phyloP scores from a whole-genome alignment of 2,329 filamentous ascomycete genomes.

The Bipolaris gigantea region DNA sequence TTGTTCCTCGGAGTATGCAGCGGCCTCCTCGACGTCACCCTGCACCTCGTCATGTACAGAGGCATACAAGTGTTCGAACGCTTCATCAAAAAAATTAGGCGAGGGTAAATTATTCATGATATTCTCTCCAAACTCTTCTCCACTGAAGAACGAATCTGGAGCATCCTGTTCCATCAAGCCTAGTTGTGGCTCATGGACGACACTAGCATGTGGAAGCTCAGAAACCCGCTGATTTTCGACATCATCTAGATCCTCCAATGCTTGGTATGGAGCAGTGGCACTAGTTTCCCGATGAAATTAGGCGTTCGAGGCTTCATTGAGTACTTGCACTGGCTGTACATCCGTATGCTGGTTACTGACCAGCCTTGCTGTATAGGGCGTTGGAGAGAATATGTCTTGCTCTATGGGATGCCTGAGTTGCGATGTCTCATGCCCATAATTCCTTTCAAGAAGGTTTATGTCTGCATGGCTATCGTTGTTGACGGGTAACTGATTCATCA shows the following conservation, averaged over 20 bases:
- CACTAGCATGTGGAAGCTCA: not conserved
- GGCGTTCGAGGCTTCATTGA: not conserved
- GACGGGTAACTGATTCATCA: not conserved
- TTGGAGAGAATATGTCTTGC: not conserved
- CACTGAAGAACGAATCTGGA: not conserved
- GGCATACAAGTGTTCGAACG: not conserved
- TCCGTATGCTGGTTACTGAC: not conserved
- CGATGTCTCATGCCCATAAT: not conserved
- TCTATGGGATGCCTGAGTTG: not conserved
- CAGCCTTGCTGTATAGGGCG: not conserved
- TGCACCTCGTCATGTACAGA: not conserved
- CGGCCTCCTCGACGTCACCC: not conserved
- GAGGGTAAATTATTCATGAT: not conserved
- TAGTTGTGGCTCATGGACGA: not conserved
- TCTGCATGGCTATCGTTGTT: not conserved
- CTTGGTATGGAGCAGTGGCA: not conserved
- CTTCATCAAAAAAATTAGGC: not conserved
- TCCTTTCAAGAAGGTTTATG: not conserved
- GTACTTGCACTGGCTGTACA: not conserved
- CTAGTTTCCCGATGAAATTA: not conserved
- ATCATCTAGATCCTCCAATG: not conserved
- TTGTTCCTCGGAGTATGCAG: not conserved
- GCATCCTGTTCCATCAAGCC: not conserved
- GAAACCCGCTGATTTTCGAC: not conserved
- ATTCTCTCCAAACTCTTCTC: too few relatives aligned